Percentiles rank a stretch among this genome's conserved stretches.
These are phyloP conservation scores for Wallemia mellicola DNA, from an alignment of 1,284 basidiomycete species.

Conservation along the genomic window DNA sequence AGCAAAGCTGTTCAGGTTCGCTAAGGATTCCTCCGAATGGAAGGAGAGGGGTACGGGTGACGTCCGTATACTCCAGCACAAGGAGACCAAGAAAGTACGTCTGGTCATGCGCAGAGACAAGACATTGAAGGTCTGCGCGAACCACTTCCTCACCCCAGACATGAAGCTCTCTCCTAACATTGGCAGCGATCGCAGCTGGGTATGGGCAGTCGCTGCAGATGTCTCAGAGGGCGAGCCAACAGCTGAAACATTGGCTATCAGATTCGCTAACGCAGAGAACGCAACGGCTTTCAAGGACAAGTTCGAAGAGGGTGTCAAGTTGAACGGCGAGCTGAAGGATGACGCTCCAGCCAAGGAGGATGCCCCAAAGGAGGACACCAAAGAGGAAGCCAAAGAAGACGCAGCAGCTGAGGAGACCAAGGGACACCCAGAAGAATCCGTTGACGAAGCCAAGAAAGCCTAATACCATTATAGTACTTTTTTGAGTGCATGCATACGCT, in stretches of 20 bases:
- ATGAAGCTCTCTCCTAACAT: constrained; percentile 95
- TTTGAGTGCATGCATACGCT: not conserved
- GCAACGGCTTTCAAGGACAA: constrained; percentile 58
- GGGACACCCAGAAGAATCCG: not conserved
- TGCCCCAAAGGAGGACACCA: constrained; percentile 5
- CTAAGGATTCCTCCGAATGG: constrained; percentile 55
- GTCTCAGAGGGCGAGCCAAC: constrained; percentile 66
- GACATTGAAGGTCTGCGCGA: constrained; percentile 97
- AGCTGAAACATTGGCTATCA: constrained; percentile 83
- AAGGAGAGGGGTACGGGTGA: constrained; percentile 88
- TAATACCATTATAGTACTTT: no score
- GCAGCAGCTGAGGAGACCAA: not conserved
- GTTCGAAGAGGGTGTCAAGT: constrained; percentile 54
- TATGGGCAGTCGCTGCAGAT: constrained; percentile 90
- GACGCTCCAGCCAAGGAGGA: constrained; percentile 10
- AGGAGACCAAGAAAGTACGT: constrained; percentile 64
- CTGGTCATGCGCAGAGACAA: constrained; percentile 99
- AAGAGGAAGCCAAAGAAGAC: constrained; percentile 1
- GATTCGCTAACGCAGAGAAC: constrained; percentile 89
- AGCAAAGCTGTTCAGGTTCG: constrained; percentile 95
- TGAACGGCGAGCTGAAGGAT: constrained; percentile 23
- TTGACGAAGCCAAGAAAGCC: not conserved
- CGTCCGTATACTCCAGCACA: constrained; percentile 62
- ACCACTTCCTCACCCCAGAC: constrained; percentile 62
- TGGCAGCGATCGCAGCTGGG: constrained; percentile 97